Conservation (phyloP, 768 basidiomycete species). For the Lentinula sp. region DNA sequence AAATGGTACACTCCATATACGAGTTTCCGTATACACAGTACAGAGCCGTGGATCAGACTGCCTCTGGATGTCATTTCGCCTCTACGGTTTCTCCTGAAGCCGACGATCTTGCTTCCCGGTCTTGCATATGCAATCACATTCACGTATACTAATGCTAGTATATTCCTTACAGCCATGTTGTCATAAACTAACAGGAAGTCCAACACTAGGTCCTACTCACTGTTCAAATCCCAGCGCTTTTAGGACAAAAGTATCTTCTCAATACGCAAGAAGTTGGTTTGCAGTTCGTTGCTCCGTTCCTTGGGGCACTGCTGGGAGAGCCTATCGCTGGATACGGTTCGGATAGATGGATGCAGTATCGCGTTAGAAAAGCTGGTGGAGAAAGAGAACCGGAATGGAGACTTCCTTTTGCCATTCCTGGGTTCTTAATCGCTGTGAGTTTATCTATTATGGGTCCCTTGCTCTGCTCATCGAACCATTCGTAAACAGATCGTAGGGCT, state of each 20-base stretch:
- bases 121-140: neutral
- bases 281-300: neutral
- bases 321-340: neutral
- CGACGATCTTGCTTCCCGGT: neutral
- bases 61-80: neutral
- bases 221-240: conserved; percentile 1
- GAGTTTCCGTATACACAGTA: neutral
- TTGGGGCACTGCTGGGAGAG: neutral
- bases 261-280: conserved; percentile 4
- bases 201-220: conserved; percentile 1
- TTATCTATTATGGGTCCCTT: neutral
- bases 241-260: neutral
- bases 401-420: neutral
- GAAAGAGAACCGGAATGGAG: conserved; percentile 2
- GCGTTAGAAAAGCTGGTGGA: neutral
- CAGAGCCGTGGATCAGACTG: neutral
- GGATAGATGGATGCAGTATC: conserved; percentile 5
- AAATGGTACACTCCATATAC: conserved; percentile 1
- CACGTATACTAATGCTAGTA: neutral
- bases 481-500: neutral
- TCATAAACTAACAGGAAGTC: neutral
- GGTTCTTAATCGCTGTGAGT: neutral
- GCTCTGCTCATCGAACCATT: too few relatives aligned
- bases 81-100: neutral
- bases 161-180: neutral